phyloP scores from a whole-genome alignment of 768 basidiomycete genomes.

The Russula foetens region DNA sequence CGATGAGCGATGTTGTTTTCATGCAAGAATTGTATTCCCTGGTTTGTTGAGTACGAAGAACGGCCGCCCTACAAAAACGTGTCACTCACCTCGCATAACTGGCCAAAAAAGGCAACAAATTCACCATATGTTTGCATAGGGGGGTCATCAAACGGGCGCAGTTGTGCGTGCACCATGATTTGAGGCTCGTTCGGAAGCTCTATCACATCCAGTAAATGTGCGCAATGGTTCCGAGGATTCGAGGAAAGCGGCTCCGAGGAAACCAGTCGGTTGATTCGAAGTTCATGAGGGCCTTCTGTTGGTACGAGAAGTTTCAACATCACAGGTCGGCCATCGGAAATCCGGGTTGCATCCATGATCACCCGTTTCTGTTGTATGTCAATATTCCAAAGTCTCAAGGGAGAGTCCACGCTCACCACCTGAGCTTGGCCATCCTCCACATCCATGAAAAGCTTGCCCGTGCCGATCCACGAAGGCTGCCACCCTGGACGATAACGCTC shows the following conservation, averaged over 20 bases:
- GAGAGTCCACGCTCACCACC: no score
- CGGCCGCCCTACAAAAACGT: not conserved
- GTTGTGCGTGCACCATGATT: slow-evolving; percentile 23
- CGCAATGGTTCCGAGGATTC: slow-evolving; percentile 6
- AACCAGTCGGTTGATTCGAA: slow-evolving; percentile 1
- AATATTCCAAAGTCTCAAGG: no score
- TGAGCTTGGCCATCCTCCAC: slow-evolving; percentile 8
- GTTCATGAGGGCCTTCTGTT: slow-evolving; percentile 7
- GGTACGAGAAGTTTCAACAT: not conserved
- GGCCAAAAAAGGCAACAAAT: slow-evolving; percentile 22
- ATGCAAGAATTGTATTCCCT: slow-evolving; percentile 15
- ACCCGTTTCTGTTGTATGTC: no score
- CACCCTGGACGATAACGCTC: slow-evolving; percentile 9
- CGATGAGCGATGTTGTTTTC: slow-evolving; percentile 13
- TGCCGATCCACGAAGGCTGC: slow-evolving; percentile 2
- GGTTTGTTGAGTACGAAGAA: not conserved
- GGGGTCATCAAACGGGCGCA: slow-evolving; percentile 25
- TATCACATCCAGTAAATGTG: not conserved
- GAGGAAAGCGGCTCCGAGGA: not conserved
- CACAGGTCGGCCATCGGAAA: slow-evolving; percentile 2
- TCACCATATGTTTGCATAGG: slow-evolving; percentile 21
- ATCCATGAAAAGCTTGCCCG: not conserved
- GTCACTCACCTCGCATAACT: slow-evolving; percentile 20
- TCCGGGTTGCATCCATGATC: slow-evolving; percentile 4
- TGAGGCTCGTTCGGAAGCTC: not conserved